A percentile compares a stretch with the other conserved stretches of the same genome.
Conservation (phyloP, 2,329 filamentous ascomycete species). For the Talaromyces rugulosus region DNA sequence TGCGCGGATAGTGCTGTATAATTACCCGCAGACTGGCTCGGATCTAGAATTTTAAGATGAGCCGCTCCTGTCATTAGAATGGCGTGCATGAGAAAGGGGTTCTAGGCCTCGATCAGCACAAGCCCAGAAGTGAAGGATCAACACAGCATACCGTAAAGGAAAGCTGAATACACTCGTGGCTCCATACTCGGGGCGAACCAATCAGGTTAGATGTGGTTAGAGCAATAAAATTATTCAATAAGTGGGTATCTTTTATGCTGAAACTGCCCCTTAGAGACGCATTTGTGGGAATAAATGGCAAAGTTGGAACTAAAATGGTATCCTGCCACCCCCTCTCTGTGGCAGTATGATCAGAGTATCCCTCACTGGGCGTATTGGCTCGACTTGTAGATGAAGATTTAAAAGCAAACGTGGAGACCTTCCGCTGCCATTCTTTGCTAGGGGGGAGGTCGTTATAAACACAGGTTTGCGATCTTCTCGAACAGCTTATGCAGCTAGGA, state of each 20-base stretch:
- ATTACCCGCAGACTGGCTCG: neutral
- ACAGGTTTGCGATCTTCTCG: neutral
- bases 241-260: neutral
- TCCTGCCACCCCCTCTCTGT: neutral
- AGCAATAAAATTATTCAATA: neutral
- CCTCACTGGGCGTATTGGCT: neutral
- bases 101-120: neutral
- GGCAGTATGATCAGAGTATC: neutral
- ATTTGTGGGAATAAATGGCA: neutral
- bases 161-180: neutral
- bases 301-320: neutral
- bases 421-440: neutral
- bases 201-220: neutral
- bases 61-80: neutral
- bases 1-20: neutral
- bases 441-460: neutral
- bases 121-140: neutral
- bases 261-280: neutral
- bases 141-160: neutral
- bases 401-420: neutral
- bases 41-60: neutral
- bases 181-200: neutral
- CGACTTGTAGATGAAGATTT: neutral
- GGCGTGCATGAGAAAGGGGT: neutral
- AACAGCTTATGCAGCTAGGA: neutral